A percentile compares a stretch with the other conserved stretches of the same genome.
Evolutionary conservation across 768 basidiomycete species (phyloP).

Genomic region (Trametopsis cervina): DNA sequence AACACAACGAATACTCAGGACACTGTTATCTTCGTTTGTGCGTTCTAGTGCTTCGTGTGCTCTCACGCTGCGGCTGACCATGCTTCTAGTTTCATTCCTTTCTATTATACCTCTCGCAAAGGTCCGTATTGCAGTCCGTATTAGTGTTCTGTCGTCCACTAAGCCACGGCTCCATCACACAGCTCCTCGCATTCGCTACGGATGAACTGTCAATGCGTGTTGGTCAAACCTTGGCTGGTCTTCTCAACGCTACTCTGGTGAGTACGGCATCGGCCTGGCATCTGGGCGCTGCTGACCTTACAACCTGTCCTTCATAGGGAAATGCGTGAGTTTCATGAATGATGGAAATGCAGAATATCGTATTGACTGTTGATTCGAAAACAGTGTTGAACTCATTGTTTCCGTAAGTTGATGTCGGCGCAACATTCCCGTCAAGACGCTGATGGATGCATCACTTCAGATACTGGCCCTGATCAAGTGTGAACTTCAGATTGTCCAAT

Average conservation of each 20-base stretch:
- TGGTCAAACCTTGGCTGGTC: constrained; percentile 76
- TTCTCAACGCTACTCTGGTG: constrained; percentile 81
- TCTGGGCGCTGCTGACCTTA: background rate
- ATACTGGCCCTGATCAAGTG: constrained; percentile 41
- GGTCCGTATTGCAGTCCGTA: constrained; percentile 26
- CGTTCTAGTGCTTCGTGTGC: constrained; percentile 23
- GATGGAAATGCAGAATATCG: too few relatives aligned
- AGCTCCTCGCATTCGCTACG: constrained; percentile 80
- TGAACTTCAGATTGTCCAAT: constrained; percentile 38
- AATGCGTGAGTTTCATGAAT: constrained; percentile 25
- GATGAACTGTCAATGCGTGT: constrained; percentile 79
- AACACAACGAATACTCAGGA: constrained; percentile 29
- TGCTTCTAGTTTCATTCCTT: constrained; percentile 56
- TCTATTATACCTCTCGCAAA: constrained; percentile 84
- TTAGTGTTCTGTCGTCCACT: background rate
- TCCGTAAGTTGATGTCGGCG: constrained; percentile 23
- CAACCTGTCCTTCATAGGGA: constrained; percentile 17
- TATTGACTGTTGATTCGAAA: too few relatives aligned
- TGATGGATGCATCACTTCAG: constrained; percentile 16
- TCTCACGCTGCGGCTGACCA: background rate
- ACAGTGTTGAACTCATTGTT: constrained; percentile 38
- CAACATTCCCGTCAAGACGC: background rate
- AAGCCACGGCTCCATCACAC: background rate
- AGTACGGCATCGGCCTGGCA: too few relatives aligned
- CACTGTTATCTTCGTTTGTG: constrained; percentile 70